Evolutionary conservation across 2,329 filamentous ascomycete species (phyloP).

Genomic region (Neonectria faginata): DNA sequence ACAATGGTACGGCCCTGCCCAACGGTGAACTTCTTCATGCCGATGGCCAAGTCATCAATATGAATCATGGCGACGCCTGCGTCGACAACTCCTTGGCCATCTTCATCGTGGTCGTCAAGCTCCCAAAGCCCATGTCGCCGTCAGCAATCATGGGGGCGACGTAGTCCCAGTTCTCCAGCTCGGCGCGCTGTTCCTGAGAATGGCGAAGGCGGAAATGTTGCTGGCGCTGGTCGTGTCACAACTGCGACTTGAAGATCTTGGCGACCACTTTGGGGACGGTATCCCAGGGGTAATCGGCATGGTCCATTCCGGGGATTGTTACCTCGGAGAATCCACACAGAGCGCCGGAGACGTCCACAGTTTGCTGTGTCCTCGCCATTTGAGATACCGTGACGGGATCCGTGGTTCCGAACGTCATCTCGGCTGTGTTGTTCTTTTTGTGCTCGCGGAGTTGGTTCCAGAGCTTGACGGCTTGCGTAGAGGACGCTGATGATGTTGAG

Average conservation of each 20-base stretch:
- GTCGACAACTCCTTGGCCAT: slow-evolving; percentile 55
- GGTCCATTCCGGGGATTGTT: slow-evolving; percentile 53
- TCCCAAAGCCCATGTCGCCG: slow-evolving; percentile 58
- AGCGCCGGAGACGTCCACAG: slow-evolving; percentile 56
- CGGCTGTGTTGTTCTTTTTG: slow-evolving; percentile 48
- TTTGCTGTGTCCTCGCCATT: slow-evolving; percentile 44
- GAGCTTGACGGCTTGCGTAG: slow-evolving; percentile 51
- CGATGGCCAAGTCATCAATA: slow-evolving; percentile 56
- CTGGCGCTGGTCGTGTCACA: slow-evolving; percentile 56
- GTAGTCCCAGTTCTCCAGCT: slow-evolving; percentile 54
- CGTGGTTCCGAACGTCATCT: slow-evolving; percentile 54
- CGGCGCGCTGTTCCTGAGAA: slow-evolving; percentile 44
- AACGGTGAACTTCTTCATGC: slow-evolving; percentile 58
- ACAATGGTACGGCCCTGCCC: slow-evolving; percentile 55
- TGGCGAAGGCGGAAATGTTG: slow-evolving; percentile 52
- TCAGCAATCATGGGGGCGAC: slow-evolving; percentile 56
- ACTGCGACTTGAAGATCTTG: slow-evolving; percentile 55
- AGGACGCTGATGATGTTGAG: slow-evolving; percentile 46
- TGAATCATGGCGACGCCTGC: slow-evolving; percentile 58
- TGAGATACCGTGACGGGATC: slow-evolving; percentile 51
- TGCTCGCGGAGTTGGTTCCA: slow-evolving; percentile 52
- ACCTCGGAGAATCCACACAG: slow-evolving; percentile 54
- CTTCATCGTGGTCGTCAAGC: slow-evolving; percentile 54
- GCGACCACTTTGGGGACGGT: slow-evolving; percentile 55
- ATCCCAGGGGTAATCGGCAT: slow-evolving; percentile 57